A percentile compares a stretch with the other conserved stretches of the same genome.
These are phyloP conservation scores for Phalaenopsis aphrodite DNA, from an alignment of 106 monocot genomes.

Conservation along the genomic window DNA sequence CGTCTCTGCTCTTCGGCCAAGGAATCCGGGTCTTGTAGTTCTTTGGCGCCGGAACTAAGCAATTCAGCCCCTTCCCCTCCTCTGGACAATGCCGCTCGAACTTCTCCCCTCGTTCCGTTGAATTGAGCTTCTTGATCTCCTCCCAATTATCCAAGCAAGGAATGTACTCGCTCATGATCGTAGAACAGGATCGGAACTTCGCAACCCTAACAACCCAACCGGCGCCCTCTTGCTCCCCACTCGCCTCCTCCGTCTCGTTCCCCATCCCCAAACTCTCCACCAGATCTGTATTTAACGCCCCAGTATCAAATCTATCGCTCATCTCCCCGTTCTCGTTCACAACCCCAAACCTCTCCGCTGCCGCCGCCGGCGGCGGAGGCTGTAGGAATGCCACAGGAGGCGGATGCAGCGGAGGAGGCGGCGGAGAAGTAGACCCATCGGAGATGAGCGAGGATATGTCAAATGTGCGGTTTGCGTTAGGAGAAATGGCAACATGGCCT, in stretches of 20 bases:
- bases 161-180: slow-evolving; percentile 68
- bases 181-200: slow-evolving; percentile 51
- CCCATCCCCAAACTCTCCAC: slow-evolving; percentile 13
- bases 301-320: slow-evolving; percentile 45
- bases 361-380: slow-evolving; percentile 19
- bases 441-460: slow-evolving; percentile 11
- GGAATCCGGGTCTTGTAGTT: slow-evolving; percentile 72
- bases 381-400: slow-evolving; percentile 8
- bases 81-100: slow-evolving; percentile 76
- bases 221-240: not conserved
- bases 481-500: slow-evolving; percentile 26
- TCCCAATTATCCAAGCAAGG: slow-evolving; percentile 87
- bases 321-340: slow-evolving; percentile 74
- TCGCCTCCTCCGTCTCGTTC: slow-evolving; percentile 7
- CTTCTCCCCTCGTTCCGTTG: slow-evolving; percentile 65
- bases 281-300: slow-evolving; percentile 33
- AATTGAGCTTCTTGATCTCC: slow-evolving; percentile 50
- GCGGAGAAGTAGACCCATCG: slow-evolving; percentile 11
- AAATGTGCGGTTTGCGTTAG: slow-evolving; percentile 21
- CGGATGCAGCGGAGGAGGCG: slow-evolving; percentile 27
- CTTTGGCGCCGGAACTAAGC: slow-evolving; percentile 63
- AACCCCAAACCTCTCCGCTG: slow-evolving; percentile 53
- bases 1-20: slow-evolving; percentile 83
- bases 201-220: slow-evolving; percentile 19
- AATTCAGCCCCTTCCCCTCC: slow-evolving; percentile 40